Conservation (phyloP, 345 rosid genomes). For the rapeseed (Brassica napus) region DNA sequence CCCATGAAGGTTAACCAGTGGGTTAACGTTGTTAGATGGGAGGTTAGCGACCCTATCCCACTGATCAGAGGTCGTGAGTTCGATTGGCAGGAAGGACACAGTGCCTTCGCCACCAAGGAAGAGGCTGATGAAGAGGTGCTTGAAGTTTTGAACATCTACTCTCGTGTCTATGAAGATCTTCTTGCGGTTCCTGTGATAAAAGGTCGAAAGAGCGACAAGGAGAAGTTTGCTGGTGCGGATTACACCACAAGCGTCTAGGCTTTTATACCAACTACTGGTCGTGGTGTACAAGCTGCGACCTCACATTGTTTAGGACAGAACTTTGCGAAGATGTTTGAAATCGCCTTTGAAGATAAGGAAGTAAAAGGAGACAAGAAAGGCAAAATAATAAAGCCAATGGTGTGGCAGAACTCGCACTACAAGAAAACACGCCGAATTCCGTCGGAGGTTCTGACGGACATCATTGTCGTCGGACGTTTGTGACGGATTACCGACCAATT, state of each 20-base stretch:
- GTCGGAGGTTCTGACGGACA: no score
- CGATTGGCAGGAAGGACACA: neutral
- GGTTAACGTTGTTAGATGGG: neutral
- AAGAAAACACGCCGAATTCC: no score
- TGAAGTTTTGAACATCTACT: neutral
- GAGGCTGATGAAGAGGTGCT: neutral
- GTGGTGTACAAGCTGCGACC: neutral
- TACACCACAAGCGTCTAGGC: neutral
- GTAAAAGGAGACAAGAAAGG: neutral
- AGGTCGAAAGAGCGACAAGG: neutral
- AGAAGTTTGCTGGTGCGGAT: neutral
- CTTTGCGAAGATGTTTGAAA: neutral
- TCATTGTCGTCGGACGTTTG: no score
- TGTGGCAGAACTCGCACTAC: neutral
- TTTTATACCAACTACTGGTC: neutral
- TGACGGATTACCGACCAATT: no score
- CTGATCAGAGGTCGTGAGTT: neutral
- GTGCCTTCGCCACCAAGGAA: neutral
- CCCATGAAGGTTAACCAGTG: neutral
- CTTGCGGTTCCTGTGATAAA: neutral
- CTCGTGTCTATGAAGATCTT: neutral
- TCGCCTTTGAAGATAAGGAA: neutral
- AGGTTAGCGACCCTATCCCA: neutral
- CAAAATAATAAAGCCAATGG: neutral
- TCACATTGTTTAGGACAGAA: neutral